Conservation (phyloP, 148 eudicot genomes). For the Salicornia ramosissima region DNA sequence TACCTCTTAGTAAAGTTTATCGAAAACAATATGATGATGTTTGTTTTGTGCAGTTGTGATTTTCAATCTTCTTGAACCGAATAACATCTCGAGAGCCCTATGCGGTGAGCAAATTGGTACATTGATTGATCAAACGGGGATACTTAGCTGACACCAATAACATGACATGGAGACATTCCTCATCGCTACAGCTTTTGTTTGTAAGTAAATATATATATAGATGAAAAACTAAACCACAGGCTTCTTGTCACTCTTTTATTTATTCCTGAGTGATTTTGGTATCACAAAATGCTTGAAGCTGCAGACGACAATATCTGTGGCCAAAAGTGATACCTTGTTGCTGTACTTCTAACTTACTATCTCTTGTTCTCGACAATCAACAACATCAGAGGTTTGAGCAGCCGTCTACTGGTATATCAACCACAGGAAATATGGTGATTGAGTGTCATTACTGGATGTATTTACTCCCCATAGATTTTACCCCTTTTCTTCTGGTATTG, state of each 20-base stretch:
- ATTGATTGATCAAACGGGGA: slow-evolving; percentile 75
- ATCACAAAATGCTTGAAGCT: not conserved
- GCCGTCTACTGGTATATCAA: slow-evolving; percentile 11
- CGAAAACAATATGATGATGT: not conserved
- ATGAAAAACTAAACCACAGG: slow-evolving; percentile 1
- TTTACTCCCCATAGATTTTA: not conserved
- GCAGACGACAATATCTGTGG: slow-evolving; percentile 12
- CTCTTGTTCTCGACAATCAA: not conserved
- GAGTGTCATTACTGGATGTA: not conserved
- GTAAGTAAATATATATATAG: slow-evolving; percentile 8
- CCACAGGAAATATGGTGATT: not conserved
- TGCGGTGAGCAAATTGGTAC: slow-evolving; percentile 89
- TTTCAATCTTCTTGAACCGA: slow-evolving; percentile 83
- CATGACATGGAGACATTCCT: not conserved
- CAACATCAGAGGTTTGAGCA: slow-evolving; percentile 2
- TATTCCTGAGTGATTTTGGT: slow-evolving; percentile 15
- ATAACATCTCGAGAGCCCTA: slow-evolving; percentile 86
- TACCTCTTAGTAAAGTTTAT: not conserved
- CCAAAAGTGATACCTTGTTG: not conserved
- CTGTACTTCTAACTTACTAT: not conserved
- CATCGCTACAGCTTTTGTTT: slow-evolving; percentile 18
- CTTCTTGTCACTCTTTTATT: slow-evolving; percentile 12
- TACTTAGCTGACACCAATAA: slow-evolving; percentile 35
- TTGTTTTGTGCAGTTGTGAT: slow-evolving; percentile 51
- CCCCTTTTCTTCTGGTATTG: slow-evolving; percentile 3